Percentiles rank a stretch among this genome's conserved stretches.
phyloP scores from a whole-genome alignment of 805 yeast genomes.

The Huiozyma naganishii region DNA sequence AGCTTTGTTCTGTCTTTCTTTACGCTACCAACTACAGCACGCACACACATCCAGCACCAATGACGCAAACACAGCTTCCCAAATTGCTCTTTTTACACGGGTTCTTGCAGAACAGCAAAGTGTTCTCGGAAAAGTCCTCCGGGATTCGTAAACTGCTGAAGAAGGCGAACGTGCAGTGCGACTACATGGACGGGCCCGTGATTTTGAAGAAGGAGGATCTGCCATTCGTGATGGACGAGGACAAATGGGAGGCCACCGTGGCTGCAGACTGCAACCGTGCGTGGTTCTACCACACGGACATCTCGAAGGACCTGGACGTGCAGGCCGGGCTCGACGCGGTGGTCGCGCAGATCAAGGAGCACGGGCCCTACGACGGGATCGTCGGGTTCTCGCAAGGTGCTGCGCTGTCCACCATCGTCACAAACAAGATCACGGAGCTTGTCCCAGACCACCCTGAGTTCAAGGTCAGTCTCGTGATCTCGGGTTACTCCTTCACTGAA shows the following conservation, averaged over 20 bases:
- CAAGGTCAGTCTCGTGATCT: slow-evolving; percentile 65
- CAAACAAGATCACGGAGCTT: slow-evolving; percentile 46
- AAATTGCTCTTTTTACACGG: slow-evolving; percentile 86
- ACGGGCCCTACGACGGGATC: slow-evolving; percentile 81
- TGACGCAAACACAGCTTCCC: slow-evolving; percentile 5
- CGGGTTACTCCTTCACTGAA: slow-evolving; percentile 50
- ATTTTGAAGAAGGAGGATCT: slow-evolving; percentile 55
- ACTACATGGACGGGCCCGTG: slow-evolving; percentile 73
- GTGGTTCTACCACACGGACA: slow-evolving; percentile 63
- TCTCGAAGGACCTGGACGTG: slow-evolving; percentile 38
- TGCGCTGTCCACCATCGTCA: slow-evolving; percentile 63
- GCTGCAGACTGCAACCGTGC: slow-evolving; percentile 42
- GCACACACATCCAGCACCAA: background rate
- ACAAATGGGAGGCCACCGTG: slow-evolving; percentile 37
- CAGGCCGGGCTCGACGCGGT: slow-evolving; percentile 41
- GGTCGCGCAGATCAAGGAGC: slow-evolving; percentile 40
- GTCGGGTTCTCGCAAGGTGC: slow-evolving; percentile 95
- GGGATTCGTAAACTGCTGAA: slow-evolving; percentile 73
- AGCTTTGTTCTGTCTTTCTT: too few relatives aligned
- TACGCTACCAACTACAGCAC: too few relatives aligned
- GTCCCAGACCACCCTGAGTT: slow-evolving; percentile 39
- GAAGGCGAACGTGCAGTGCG: slow-evolving; percentile 53
- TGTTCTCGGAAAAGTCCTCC: slow-evolving; percentile 80
- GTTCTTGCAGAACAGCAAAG: slow-evolving; percentile 71
- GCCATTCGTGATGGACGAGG: slow-evolving; percentile 55